Percentiles rank a stretch among this genome's conserved stretches.
Evolutionary conservation across 495 filamentous ascomycete genomes (phyloP).

Genomic region (Gamarada debralockiae): DNA sequence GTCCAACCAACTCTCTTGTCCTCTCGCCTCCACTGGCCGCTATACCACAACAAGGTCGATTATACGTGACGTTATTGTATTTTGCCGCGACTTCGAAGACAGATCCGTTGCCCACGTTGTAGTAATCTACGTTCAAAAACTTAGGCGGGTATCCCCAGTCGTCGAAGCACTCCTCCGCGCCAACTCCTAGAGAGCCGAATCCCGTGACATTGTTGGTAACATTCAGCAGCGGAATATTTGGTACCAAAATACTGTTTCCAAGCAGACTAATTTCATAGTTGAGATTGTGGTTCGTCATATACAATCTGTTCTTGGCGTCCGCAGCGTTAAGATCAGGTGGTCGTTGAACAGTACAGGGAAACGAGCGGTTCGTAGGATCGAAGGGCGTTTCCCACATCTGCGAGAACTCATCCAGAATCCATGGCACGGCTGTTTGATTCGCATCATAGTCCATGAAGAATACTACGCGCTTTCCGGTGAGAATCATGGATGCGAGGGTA

Average conservation of each 20-base stretch:
- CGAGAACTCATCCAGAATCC: conserved; percentile 70
- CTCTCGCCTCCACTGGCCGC: background rate
- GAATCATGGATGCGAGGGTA: conserved; percentile 73
- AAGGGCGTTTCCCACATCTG: conserved; percentile 78
- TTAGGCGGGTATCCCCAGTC: conserved; percentile 75
- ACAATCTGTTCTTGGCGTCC: conserved; percentile 50
- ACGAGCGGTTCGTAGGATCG: conserved; percentile 57
- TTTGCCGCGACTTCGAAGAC: conserved; percentile 88
- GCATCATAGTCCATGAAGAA: conserved; percentile 76
- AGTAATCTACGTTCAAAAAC: conserved; percentile 90
- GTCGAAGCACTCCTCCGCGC: conserved; percentile 61
- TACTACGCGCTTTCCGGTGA: conserved; percentile 50
- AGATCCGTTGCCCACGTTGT: conserved; percentile 76
- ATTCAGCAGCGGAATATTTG: conserved; percentile 65
- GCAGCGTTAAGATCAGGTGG: conserved; percentile 56
- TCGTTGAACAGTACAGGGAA: conserved; percentile 67
- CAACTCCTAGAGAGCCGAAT: conserved; percentile 64
- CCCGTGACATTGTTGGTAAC: conserved; percentile 66
- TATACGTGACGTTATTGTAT: conserved; percentile 83
- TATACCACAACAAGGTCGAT: conserved; percentile 66
- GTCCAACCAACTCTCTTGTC: conserved; percentile 8
- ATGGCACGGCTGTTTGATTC: conserved; percentile 72
- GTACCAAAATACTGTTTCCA: conserved; percentile 56
- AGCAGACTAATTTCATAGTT: conserved; percentile 66
- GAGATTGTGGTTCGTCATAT: conserved; percentile 90